Conservation (phyloP, 2,329 filamentous ascomycete genomes). For the Fusarium denticulatum region DNA sequence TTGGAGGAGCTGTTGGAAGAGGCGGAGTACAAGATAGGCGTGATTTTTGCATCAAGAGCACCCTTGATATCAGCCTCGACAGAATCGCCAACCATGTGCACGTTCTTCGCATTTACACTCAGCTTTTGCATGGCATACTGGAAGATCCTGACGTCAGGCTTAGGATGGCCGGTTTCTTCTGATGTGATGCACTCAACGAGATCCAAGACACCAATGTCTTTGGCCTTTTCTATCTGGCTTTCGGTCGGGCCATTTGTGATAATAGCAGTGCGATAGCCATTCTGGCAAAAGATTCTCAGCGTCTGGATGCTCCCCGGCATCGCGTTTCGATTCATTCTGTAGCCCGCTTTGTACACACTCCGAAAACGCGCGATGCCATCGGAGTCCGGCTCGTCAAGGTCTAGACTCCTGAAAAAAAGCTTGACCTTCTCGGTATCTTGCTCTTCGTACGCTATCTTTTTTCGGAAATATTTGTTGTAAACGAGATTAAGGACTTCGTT, state of each 20-base stretch:
- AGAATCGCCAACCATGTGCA: background rate
- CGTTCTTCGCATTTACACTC: fast-evolving
- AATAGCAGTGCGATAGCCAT: background rate
- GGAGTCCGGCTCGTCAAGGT: background rate
- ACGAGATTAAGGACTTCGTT: background rate
- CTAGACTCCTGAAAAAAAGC: background rate
- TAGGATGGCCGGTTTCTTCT: background rate
- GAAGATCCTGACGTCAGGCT: constrained; percentile 5
- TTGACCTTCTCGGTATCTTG: background rate
- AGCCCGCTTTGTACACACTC: background rate
- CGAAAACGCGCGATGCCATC: background rate
- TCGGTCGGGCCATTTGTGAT: constrained; percentile 4
- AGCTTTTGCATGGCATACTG: background rate
- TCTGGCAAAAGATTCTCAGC: background rate
- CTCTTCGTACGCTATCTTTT: background rate
- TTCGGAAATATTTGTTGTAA: constrained; percentile 1
- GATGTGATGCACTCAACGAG: constrained; percentile 7
- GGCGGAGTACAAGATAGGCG: background rate
- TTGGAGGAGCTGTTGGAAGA: fast-evolving
- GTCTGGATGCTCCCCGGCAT: background rate
- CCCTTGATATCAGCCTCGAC: background rate
- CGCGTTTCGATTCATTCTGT: background rate
- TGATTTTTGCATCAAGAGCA: background rate
- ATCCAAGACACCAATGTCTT: background rate
- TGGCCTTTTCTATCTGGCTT: background rate